Evolutionary conservation across 1,139 yeast species (phyloP).

Genomic region (Protomyces gravidus): DNA sequence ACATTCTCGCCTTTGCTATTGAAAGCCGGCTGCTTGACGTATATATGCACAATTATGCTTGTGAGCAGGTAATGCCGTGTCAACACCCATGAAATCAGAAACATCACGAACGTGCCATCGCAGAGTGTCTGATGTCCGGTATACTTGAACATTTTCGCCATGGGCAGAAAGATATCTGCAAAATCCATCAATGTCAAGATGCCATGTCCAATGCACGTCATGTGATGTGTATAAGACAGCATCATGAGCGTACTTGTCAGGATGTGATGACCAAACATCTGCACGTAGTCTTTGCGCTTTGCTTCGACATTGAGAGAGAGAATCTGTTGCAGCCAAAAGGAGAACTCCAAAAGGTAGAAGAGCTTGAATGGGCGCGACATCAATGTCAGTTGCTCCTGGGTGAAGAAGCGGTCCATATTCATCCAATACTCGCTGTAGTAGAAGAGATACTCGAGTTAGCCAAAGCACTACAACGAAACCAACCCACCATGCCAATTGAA

Average conservation of each 20-base stretch:
- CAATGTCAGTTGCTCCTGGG: constrained; percentile 70
- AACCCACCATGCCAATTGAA: constrained; percentile 48
- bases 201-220: constrained; percentile 72
- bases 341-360: constrained; percentile 67
- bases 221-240: constrained; percentile 71
- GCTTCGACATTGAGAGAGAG: constrained; percentile 72
- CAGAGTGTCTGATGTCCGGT: constrained; percentile 58
- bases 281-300: constrained; percentile 73
- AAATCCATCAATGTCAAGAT: constrained; percentile 77
- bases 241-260: constrained; percentile 64
- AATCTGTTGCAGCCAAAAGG: constrained; percentile 77
- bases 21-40: constrained; percentile 4
- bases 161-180: constrained; percentile 65
- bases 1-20: constrained; percentile 36
- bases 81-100: constrained; percentile 64
- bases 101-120: constrained; percentile 64
- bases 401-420: constrained; percentile 45
- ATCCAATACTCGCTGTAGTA: constrained; percentile 42
- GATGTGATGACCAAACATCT: constrained; percentile 85
- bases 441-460: constrained; percentile 46
- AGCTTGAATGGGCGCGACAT: constrained; percentile 50
- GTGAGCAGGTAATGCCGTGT: constrained; percentile 73
- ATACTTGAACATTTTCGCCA: constrained; percentile 74
- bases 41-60: constrained; percentile 51
- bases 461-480: neutral